A percentile compares a stretch with the other conserved stretches of the same genome.
Conservation (phyloP, 2,329 filamentous ascomycete species). For the Alternaria dauci region DNA sequence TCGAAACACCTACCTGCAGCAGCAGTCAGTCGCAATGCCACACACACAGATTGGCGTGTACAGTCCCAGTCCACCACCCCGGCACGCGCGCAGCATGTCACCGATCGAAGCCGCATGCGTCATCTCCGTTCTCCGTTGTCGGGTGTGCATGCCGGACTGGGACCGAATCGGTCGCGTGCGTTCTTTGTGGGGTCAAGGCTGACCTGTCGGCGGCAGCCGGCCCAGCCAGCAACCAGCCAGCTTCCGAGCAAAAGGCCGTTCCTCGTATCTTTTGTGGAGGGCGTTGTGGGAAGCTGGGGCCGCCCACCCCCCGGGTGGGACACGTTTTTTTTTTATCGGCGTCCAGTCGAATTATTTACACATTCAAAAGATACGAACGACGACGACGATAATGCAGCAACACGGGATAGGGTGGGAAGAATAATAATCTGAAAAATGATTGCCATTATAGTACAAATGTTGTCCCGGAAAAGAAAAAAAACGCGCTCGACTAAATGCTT, state of each 20-base stretch:
- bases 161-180: not conserved
- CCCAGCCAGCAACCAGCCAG: not conserved
- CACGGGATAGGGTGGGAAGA: not conserved
- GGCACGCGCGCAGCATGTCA: constrained; percentile 10
- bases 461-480: not conserved
- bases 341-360: not conserved
- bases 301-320: not conserved
- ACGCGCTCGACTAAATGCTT: not conserved
- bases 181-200: not conserved
- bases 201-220: not conserved
- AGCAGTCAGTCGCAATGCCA: not conserved
- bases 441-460: not conserved
- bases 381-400: not conserved
- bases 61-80: not conserved
- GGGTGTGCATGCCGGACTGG: constrained; percentile 4
- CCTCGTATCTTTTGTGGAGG: constrained; percentile 13
- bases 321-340: not conserved
- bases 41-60: not conserved
- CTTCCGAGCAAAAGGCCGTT: constrained; percentile 8
- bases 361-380: not conserved
- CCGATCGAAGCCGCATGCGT: constrained; percentile 8
- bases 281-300: not conserved
- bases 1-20: not conserved
- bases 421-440: too few species aligned
- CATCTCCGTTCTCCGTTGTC: constrained; percentile 16